phyloP scores from a whole-genome alignment of 1,284 basidiomycete species.

The Spongiforma sp. region DNA sequence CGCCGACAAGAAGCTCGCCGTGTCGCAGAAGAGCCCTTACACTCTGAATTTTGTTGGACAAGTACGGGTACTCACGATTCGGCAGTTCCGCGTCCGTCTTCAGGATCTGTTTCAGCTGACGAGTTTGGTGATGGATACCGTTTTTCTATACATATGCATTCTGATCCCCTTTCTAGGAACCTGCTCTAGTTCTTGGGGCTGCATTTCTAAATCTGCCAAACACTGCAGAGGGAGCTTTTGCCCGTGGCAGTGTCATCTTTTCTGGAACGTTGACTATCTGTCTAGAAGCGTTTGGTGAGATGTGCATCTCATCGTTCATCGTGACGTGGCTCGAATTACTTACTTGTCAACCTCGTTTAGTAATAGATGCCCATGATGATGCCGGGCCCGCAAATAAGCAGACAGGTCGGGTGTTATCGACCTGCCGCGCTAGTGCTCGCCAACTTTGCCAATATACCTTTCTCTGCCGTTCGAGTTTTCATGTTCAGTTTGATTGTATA shows the following conservation, averaged over 20 bases:
- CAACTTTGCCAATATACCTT: constrained; percentile 80
- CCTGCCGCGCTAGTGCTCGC: constrained; percentile 76
- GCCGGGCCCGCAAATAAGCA: constrained; percentile 77
- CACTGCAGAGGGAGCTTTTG: constrained; percentile 84
- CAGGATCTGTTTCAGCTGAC: constrained; percentile 89
- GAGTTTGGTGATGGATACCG: constrained; percentile 62
- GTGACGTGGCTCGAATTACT: not conserved
- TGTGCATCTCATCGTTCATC: constrained; percentile 35
- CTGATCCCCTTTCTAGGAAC: constrained; percentile 22
- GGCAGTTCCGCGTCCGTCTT: constrained; percentile 78
- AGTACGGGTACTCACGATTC: constrained; percentile 70
- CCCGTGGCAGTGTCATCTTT: constrained; percentile 87
- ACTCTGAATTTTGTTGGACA: constrained; percentile 83
- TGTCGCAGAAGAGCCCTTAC: constrained; percentile 86
- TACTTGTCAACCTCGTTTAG: not conserved
- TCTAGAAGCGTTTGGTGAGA: constrained; percentile 80
- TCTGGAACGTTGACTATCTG: constrained; percentile 73
- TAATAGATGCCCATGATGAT: constrained; percentile 67
- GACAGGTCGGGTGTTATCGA: constrained; percentile 79
- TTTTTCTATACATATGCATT: constrained; percentile 30
- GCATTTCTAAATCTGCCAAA: constrained; percentile 76
- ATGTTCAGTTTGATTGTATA: constrained; percentile 77
- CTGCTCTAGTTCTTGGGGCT: constrained; percentile 80
- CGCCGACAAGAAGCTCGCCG: constrained; percentile 84
- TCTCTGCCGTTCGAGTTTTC: constrained; percentile 67